Base-by-base conservation (phyloP, 768 basidiomycete species). In the Sarcodon aspratus region DNA sequence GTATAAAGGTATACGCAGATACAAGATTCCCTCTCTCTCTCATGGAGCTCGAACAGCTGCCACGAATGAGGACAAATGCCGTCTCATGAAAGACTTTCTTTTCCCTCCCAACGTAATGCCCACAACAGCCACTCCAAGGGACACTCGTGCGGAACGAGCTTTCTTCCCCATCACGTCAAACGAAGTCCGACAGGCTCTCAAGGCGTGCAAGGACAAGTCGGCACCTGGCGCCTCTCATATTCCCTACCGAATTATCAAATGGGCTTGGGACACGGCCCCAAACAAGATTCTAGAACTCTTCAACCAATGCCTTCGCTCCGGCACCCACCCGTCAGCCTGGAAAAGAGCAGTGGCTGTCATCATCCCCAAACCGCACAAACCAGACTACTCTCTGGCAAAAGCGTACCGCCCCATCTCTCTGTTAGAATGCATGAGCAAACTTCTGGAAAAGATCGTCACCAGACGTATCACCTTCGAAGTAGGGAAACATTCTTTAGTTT, bases 321-420 rank as follows among this genome's bases (percentile, higher is more conserved):
- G 53, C 0, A 1, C 44, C 9, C 53, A 55, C 36, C 60, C 56
- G 0, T 17, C 18, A 1, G 18, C 44, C 21, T 61, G 55, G 48
- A 53, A 50, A 40, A 9, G 12, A 3, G 48, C 52, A 1, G 44
- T 50, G 9, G 54, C 59, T 0, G 52, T 62, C 0, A 48, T 58
- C 21, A 50, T 62, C 17, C 53, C 57, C 3, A 62, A 62, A 48
- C 59, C 57, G 0, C 44, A 53, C 21, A 57, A 57, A 45, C 46
- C 49, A 2, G 59, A 59, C 48, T 57, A 60, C 43, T 32, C 50
- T 1, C 35, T 46, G 1, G 49, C 58, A 3, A 61, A 59, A 45
- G 54, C 59, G 1, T 63, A 59, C 49, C 54, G 58, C 36, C 59
- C 54, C 0, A 62, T 63, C 38, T 54, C 56, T 1, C 57, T 63